Evolutionary conservation across 805 yeast species (phyloP), one percentile per base, ranked within the genome.

Genomic region (Lipomyces orientalis): DNA sequence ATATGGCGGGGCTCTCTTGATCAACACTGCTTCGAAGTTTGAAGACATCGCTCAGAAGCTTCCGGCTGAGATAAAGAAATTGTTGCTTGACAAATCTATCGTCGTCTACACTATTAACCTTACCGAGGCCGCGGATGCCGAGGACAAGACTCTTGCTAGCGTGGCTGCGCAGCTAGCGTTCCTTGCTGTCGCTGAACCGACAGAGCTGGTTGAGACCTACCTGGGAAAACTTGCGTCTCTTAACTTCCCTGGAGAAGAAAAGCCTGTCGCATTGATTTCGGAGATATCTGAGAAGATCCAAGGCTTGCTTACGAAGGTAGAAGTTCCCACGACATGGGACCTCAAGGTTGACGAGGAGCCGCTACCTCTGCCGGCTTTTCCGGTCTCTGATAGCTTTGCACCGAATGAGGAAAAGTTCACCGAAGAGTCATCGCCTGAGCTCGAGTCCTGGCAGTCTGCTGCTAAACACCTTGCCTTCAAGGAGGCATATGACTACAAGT

Each of bases 91-190:
- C 22, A 68, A 65, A 61, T 52, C 62, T 60, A 60, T 62, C 57
- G 56, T 33, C 25, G 66, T 68, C 10, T 52, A 62, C 64, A 65
- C 71, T 10, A 51, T 65, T 46, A 68, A 68, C 66, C 60, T 68
- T 14, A 55, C 62, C 22, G 71, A 55, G 6, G 57, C 61, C 16
- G 63, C 39, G 19, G 73, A 69, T 64, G 88, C 95, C 54, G 84
- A 86, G 73, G 96, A 96, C 35, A 88, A 93, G 76, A 60, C 46
- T 43, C 87, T 95, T 3, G 82, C 83, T 39, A 84, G 87, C 51
- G 88, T 93, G 77, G 91, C 92, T 60, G 80, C 86, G 65, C 97
- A 93, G 80, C 86, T 89, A 54, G 91, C 88, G 0, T 89, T 91
- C 82, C 92, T 97, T 97, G 84, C 84, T 67, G 81, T 84, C 55